Evolutionary conservation across 805 yeast species (phyloP), one percentile per base, ranked within the genome.

Genomic region (Candida manassasensis): DNA sequence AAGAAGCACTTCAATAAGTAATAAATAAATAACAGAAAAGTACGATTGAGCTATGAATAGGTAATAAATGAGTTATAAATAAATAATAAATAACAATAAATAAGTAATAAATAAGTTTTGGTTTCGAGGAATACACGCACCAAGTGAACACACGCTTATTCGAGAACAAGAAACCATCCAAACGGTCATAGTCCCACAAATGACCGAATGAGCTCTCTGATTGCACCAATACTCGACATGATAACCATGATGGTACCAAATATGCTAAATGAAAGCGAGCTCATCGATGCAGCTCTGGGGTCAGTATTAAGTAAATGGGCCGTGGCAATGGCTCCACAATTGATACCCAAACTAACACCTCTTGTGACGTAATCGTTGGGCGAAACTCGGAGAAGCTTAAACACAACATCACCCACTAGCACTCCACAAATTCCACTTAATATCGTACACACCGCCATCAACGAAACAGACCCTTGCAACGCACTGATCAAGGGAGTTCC

Each of bases 281-380:
- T 77, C 70, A 84, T 75, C 3, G 88, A 85, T 2, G 88, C 89
- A 11, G 93, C 90, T 45, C 90, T 64, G 10, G 93, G 84, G 49
- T 84, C 88, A 21, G 71, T 69, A 18, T 74, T 73, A 22, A 84
- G 57, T 31, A 84, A 59, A 54, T 81, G 82, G 0, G 90, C 89
- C 2, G 94, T 82, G 3, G 88, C 85, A 34, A 84, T 81, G 1
- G 95, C 94, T 7, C 89, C 86, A 50, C 89, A 82, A 49, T 81
- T 81, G 34, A 81, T 71, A 4, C 94, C 95, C 32, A 83, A 58
- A 0, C 87, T 78, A 13, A 84, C 76, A 3, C 94, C 95, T 42
- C 88, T 59, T 0, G 87, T 79, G 6, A 84, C 79, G 50, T 73
- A 84, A 52, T 84, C 93, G 45, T 74, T 72, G 19, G 70, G 67